Conservation (phyloP, 495 filamentous ascomycete species). For the Alectoria sarmentosa region DNA sequence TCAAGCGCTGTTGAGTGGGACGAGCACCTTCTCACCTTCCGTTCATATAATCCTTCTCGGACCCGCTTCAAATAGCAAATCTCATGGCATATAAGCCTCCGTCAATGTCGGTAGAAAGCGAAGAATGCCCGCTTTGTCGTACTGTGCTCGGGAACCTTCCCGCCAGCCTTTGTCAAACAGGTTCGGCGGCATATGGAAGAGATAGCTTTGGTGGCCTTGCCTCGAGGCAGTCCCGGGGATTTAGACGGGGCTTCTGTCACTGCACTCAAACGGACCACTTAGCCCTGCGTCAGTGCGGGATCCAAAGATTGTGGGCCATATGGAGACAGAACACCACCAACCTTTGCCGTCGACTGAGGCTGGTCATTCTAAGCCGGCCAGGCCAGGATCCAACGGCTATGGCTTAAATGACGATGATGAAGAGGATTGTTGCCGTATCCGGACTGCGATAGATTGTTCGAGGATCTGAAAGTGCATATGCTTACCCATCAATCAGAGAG, state of each 20-base stretch:
- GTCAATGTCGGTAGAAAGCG: not conserved
- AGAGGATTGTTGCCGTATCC: slow-evolving; percentile 71
- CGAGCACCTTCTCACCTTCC: not conserved
- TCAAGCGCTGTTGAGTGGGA: not conserved
- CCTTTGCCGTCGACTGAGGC: too few relatives aligned
- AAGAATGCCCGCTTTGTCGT: slow-evolving; percentile 5
- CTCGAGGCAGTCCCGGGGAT: too few relatives aligned
- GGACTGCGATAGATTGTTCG: slow-evolving; percentile 83
- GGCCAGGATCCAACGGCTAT: slow-evolving; percentile 44
- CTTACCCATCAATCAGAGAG: slow-evolving; percentile 90
- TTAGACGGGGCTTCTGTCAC: too few relatives aligned
- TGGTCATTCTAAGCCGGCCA: too few relatives aligned
- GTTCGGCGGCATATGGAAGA: slow-evolving; percentile 28
- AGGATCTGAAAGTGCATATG: slow-evolving; percentile 93
- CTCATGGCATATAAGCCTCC: not conserved
- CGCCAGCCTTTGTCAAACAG: slow-evolving; percentile 24
- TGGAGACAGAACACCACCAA: too few relatives aligned
- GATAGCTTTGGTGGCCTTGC: slow-evolving; percentile 25
- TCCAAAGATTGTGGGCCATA: too few relatives aligned
- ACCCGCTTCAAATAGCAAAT: not conserved
- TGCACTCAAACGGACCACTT: too few relatives aligned
- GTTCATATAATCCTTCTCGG: too few relatives aligned
- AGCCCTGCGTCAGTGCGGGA: too few relatives aligned
- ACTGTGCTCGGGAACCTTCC: slow-evolving; percentile 11
- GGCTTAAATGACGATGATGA: slow-evolving; percentile 56